Evolutionary conservation across 2,329 filamentous ascomycete species (phyloP), one percentile per base, ranked within the genome.

Genomic region (Pseudopithomyces maydicus): DNA sequence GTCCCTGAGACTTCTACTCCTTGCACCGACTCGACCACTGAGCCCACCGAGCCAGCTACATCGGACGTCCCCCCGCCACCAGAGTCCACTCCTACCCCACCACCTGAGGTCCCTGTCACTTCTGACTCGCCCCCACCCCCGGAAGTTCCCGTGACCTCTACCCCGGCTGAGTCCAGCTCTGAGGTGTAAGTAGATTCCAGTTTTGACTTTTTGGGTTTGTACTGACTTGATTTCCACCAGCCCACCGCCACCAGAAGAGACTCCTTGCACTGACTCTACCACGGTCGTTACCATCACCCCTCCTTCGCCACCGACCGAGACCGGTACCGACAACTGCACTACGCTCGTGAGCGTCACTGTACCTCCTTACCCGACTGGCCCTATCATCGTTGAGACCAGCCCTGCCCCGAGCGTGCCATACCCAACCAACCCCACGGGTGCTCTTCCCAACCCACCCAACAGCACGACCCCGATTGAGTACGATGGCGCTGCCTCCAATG

Each of bases 341-440:
- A 39, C 56, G 17, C 47, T 51, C 6, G 42, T 58, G 43, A 57
- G 61, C 14, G 52, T 55, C 48, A 52, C 61, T 11, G 35, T 17
- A n/a, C 54, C 63, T 38, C 64, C 68, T 1, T 71, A 59, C 61
- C 63, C 69, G 4, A 42, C 42, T 12, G 48, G 48, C 11, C 68
- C 66, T 48, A 61, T 73, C 23, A 59, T 64, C n/a, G 62, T 69
- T 8, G 70, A 71, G 42, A 74, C 70, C 11, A 54, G 53, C 19
- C 64, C 72, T 3, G 62, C 68, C 1, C 71, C 71, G 3, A 52
- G 49, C 33, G 64, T 66, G 3, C 60, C 67, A 14, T 45, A 56
- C 8, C 69, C 68, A 0, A 62, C 65, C 11, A 58, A 63, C 5
- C 69, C 71, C 11, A 64, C 68, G 17, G 61, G 64, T 49, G 58